Evolutionary conservation across 306 rosid genomes (phyloP).

Genomic region (Gleditsia sinensis): DNA sequence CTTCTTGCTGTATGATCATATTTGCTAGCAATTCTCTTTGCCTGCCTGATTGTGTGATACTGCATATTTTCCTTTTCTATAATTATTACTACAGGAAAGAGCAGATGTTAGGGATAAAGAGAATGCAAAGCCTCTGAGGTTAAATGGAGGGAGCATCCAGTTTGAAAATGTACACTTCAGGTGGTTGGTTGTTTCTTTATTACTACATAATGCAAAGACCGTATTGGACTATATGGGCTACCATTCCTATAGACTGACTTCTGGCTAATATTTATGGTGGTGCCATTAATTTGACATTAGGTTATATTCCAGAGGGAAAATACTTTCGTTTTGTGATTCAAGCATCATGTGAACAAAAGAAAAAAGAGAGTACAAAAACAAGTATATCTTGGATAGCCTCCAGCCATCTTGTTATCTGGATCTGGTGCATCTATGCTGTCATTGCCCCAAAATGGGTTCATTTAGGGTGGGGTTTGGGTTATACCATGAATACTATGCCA

Average conservation of each 20-base stretch:
- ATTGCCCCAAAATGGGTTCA: background rate
- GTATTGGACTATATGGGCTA: background rate
- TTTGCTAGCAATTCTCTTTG: conserved; percentile 16
- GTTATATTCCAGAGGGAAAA: background rate
- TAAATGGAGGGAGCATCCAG: conserved; percentile 73
- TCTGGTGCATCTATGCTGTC: background rate
- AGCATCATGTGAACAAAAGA: background rate
- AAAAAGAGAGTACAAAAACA: background rate
- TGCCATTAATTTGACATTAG: background rate
- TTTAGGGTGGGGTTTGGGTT: background rate
- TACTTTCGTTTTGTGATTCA: background rate
- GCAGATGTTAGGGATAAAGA: conserved; percentile 74
- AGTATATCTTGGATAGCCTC: conserved; percentile 3
- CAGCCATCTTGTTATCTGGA: background rate
- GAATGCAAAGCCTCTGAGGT: conserved; percentile 64
- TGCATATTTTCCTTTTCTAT: conserved; percentile 14
- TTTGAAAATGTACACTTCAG: conserved; percentile 83
- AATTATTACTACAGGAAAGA: conserved; percentile 62
- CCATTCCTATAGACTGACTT: conserved; percentile 26
- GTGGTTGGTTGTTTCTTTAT: conserved; percentile 43
- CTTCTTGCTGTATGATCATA: conserved; percentile 13
- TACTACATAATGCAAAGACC: background rate
- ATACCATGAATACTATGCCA: background rate
- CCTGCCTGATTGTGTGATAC: conserved; percentile 21
- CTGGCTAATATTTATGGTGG: conserved; percentile 9